Percentiles rank a stretch among this genome's conserved stretches.
Evolutionary conservation across 352 stramenopile species (phyloP).

Genomic region (Phytophthora sojae): DNA sequence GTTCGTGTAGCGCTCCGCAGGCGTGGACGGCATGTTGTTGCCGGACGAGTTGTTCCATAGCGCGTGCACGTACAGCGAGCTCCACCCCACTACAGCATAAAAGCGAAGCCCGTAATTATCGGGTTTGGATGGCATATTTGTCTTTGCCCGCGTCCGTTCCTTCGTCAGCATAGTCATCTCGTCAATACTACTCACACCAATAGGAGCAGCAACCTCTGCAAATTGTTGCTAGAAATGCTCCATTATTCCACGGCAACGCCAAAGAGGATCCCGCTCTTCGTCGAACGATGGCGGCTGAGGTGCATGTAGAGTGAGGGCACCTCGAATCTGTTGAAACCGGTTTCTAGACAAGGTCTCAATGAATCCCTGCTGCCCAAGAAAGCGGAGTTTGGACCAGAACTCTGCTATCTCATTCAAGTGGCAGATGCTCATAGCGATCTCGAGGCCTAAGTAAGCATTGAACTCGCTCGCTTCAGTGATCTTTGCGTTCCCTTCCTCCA

Average conservation of each 20-base stretch:
- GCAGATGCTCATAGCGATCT: constrained; percentile 17
- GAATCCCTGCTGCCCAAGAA: constrained; percentile 1
- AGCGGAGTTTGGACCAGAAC: not conserved
- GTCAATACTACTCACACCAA: constrained; percentile 9
- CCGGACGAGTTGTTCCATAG: constrained; percentile 7
- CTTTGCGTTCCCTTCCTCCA: not conserved
- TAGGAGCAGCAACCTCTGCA: constrained; percentile 1
- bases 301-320: not conserved
- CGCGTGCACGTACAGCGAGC: constrained; percentile 11
- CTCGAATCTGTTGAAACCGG: constrained; percentile 8
- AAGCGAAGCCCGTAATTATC: constrained; percentile 9
- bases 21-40: not conserved
- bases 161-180: constrained; percentile 11
- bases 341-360: constrained; percentile 5
- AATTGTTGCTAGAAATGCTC: constrained; percentile 7
- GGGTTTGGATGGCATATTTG: constrained; percentile 10
- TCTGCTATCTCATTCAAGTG: constrained; percentile 6
- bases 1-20: constrained; percentile 7
- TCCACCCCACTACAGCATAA: constrained; percentile 16
- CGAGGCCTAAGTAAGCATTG: constrained; percentile 10
- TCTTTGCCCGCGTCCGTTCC: not conserved
- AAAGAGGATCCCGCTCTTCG: constrained; percentile 6
- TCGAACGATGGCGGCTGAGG: not conserved
- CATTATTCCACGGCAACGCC: constrained; percentile 2
- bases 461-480: not conserved